Conservation (phyloP, 257 asterid genomes). For the Ballota nigra region DNA sequence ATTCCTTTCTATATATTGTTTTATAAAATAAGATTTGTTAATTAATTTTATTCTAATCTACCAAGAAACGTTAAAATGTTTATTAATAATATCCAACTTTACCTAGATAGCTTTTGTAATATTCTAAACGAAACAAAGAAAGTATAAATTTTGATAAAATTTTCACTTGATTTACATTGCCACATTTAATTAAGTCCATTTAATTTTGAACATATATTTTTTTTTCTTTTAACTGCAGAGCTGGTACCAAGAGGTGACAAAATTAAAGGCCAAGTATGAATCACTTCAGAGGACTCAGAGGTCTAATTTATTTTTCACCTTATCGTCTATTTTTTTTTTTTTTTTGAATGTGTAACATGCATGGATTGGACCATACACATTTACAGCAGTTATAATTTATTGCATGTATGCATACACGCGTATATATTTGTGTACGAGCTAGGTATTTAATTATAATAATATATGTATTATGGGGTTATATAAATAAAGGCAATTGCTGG, state of each 20-base stretch:
- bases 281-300: constrained; percentile 90
- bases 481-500: constrained; percentile 72
- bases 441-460: not conserved
- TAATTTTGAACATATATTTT: not conserved
- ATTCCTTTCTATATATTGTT: not conserved
- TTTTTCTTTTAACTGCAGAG: constrained; percentile 38
- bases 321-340: not conserved
- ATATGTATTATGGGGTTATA: not conserved
- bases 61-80: not conserved
- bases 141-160: too few relatives aligned
- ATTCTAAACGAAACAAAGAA: too few relatives aligned
- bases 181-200: too few relatives aligned
- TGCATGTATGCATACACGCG: too few relatives aligned
- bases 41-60: too few relatives aligned
- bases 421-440: not conserved
- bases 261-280: constrained; percentile 77
- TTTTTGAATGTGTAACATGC: too few relatives aligned
- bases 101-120: too few relatives aligned
- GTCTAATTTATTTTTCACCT: constrained; percentile 17
- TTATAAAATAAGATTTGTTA: too few relatives aligned
- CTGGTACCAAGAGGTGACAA: constrained; percentile 85
- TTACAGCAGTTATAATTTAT: too few relatives aligned
- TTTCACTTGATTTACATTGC: too few relatives aligned
- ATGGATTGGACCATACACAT: not conserved
- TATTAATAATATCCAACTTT: too few relatives aligned